phyloP scores from a whole-genome alignment of 148 eudicot species.

The Agrostemma githago region DNA sequence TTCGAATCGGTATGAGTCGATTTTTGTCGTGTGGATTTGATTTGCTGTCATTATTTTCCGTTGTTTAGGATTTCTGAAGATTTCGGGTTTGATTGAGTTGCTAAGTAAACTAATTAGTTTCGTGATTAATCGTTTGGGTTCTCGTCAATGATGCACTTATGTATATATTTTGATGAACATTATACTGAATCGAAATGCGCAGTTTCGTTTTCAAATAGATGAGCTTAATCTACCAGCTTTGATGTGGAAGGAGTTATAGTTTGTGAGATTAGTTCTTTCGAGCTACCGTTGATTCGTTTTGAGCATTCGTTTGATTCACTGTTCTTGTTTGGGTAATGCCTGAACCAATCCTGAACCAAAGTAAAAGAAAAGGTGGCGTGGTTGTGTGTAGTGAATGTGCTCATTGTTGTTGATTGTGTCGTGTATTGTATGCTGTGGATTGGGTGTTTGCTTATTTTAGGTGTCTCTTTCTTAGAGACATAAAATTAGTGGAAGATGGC shows the following conservation, averaged over 20 bases:
- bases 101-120: background rate
- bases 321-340: background rate
- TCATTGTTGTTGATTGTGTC: background rate
- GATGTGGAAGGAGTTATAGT: background rate
- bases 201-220: background rate
- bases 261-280: background rate
- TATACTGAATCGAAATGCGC: background rate
- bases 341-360: background rate
- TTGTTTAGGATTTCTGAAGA: background rate
- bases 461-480: slow-evolving; percentile 12
- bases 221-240: background rate
- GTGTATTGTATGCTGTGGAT: no score
- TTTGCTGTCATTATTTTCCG: background rate
- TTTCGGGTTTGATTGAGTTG: background rate
- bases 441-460: background rate
- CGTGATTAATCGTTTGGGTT: background rate
- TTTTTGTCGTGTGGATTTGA: background rate
- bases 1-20: background rate
- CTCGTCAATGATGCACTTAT: background rate
- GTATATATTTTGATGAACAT: background rate
- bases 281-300: background rate
- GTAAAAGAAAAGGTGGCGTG: background rate
- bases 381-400: background rate
- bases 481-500: slow-evolving; percentile 42
- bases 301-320: background rate